Conservation (phyloP, 352 stramenopile species). For the Peronospora destructor region DNA sequence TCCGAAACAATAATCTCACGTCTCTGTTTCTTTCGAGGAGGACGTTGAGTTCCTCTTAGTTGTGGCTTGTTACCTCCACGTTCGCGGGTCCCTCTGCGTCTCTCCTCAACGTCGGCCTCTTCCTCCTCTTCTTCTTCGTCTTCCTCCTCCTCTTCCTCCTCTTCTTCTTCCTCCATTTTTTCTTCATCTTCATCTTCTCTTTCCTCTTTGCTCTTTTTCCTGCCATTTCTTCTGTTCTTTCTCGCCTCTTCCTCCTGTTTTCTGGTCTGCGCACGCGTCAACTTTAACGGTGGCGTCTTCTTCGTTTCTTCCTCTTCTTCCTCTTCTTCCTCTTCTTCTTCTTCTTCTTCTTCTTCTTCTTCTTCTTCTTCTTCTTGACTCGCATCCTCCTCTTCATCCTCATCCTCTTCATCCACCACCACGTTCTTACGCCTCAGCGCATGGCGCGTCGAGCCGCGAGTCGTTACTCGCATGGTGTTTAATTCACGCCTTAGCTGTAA, state of each 20-base stretch:
- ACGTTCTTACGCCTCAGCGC: constrained; percentile 68
- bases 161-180: constrained; percentile 36
- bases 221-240: constrained; percentile 27
- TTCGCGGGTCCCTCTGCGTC: constrained; percentile 12
- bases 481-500: neutral
- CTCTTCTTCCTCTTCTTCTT: constrained; percentile 21
- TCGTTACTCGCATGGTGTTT: constrained; percentile 35
- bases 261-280: constrained; percentile 32
- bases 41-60: constrained; percentile 19
- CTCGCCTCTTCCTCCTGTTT: constrained; percentile 30
- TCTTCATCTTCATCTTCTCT: constrained; percentile 37
- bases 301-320: constrained; percentile 30
- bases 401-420: constrained; percentile 57
- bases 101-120: constrained; percentile 27
- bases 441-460: constrained; percentile 38
- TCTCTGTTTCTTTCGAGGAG: constrained; percentile 30
- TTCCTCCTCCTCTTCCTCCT: constrained; percentile 43
- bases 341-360: constrained; percentile 33
- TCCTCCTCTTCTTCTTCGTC: constrained; percentile 42
- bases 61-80: constrained; percentile 16
- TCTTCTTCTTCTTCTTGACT: constrained; percentile 38
- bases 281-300: constrained; percentile 26
- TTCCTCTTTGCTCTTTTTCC: constrained; percentile 28
- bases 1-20: constrained; percentile 34
- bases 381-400: constrained; percentile 22